Conservation (phyloP, 2,329 filamentous ascomycete genomes). For the Moelleriella libera region DNA sequence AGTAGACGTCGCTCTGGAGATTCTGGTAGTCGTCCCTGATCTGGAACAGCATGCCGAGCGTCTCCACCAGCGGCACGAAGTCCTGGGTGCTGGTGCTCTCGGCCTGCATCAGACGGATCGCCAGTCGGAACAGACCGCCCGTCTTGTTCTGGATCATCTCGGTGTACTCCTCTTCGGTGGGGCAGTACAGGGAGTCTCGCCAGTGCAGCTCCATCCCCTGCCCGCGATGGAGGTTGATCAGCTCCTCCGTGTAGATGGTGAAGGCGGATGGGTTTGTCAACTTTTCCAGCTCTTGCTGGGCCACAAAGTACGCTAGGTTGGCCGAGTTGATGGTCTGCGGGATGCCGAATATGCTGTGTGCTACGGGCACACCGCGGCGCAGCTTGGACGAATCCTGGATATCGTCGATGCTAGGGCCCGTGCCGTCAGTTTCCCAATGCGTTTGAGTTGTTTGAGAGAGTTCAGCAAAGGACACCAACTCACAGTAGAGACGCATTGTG, state of each 20-base stretch:
- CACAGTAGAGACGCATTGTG: constrained; percentile 35
- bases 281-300: constrained; percentile 31
- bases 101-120: constrained; percentile 72
- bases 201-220: constrained; percentile 81
- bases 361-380: constrained; percentile 29
- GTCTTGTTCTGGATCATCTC: constrained; percentile 81
- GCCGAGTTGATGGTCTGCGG: constrained; percentile 37
- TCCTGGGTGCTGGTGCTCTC: constrained; percentile 21
- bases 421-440: too few relatives aligned
- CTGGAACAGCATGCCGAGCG: constrained; percentile 3
- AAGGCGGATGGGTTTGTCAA: constrained; percentile 49
- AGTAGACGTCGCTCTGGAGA: constrained; percentile 2
- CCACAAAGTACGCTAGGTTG: constrained; percentile 30
- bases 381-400: constrained; percentile 32
- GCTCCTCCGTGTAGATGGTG: constrained; percentile 59
- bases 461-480: neutral
- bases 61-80: constrained; percentile 2
- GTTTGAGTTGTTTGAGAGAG: neutral
- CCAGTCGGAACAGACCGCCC: constrained; percentile 63
- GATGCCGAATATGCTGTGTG: constrained; percentile 32
- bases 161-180: constrained; percentile 68
- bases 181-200: constrained; percentile 65
- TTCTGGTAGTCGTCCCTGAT: constrained; percentile 6
- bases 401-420: constrained; percentile 28
- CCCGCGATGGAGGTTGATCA: constrained; percentile 64